Conservation (phyloP, 1,284 basidiomycete species). For the Neolentinus lepideus region DNA sequence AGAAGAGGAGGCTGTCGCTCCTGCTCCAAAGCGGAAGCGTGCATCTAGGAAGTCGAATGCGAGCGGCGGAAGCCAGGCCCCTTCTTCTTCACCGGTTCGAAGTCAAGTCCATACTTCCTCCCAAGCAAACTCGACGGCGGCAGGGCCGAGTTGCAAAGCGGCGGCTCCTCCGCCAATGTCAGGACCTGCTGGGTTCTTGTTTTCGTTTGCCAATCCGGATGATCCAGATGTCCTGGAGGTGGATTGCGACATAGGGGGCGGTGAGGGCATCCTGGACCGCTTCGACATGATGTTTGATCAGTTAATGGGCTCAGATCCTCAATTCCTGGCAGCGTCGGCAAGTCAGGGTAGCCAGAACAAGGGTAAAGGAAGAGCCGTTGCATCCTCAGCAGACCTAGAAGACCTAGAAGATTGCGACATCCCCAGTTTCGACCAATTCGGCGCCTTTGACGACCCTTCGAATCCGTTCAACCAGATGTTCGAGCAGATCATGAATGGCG, state of each 20-base stretch:
- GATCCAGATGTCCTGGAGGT: slow-evolving; percentile 17
- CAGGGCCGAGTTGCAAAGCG: slow-evolving; percentile 4
- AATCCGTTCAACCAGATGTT: background rate
- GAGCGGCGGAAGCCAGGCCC: background rate
- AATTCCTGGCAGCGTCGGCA: background rate
- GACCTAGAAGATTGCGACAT: background rate
- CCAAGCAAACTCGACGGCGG: too few species aligned
- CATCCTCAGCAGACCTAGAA: background rate
- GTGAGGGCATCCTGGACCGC: background rate
- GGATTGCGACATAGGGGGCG: slow-evolving; percentile 8
- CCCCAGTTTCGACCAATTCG: too few species aligned
- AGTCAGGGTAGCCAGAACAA: background rate
- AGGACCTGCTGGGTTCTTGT: slow-evolving; percentile 14
- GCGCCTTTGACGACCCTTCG: background rate
- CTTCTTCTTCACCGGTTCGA: too few species aligned
- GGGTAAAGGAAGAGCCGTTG: background rate
- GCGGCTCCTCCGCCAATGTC: slow-evolving; percentile 7
- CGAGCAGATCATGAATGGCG: background rate
- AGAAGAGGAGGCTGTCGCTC: background rate
- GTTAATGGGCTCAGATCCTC: background rate
- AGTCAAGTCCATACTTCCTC: too few species aligned
- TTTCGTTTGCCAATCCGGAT: slow-evolving; percentile 21
- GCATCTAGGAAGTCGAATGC: background rate
- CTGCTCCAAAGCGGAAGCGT: slow-evolving; percentile 2
- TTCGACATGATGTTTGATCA: slow-evolving; percentile 1